Base-by-base conservation (phyloP, 2,329 filamentous ascomycete species). In the Sclerotinia subarctica region DNA sequence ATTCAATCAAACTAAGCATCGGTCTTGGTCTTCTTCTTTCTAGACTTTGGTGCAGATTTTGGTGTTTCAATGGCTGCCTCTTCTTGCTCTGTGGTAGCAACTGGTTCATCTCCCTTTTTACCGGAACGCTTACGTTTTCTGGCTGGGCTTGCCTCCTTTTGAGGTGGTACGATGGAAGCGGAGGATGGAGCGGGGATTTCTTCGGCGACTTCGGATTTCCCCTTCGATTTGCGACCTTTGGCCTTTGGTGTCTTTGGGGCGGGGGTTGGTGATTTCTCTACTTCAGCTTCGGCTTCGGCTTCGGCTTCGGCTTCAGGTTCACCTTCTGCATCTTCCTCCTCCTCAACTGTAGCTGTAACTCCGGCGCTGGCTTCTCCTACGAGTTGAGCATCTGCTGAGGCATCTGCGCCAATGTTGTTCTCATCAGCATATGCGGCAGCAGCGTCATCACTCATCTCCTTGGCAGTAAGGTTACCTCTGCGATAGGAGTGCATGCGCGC, bases 401-500 rank as follows among this genome's bases (percentile, higher is more conserved):
- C 76, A 73, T 84, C 83, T 47, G 81, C 79, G 15, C 85, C 84
- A 76, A 89, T 85, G 73, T 81, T 79, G 76, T 83, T 82, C 70
- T 83, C 80, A 62, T 89, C 85, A n/a, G 86, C 86, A 71, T 89
- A 89, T 74, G 80, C 79, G 35, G 85, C 80, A 2, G 87, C 87
- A 70, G 88, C 85, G 49, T 86, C 82, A 68, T 89, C 87, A 2
- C 78, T 79, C 87, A 89, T 89, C 72, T 83, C 80, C 76, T 87
- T 86, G 72, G 87, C 87, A 7, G 81, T 76, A 5, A 78, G 75
- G 79, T 88, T 89, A 72, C 85, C 85, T 46, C 79, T 77, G 82
- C 88, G 88, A 81, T 89, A 89, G 1, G 86, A 87, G 78, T 88
- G 85, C 38, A 88, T 85, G 68, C 86, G 84, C 15, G 86, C 87